Percentiles rank a stretch among this genome's conserved stretches.
phyloP scores from a whole-genome alignment of 768 basidiomycete species.

The Russula ochroleuca region DNA sequence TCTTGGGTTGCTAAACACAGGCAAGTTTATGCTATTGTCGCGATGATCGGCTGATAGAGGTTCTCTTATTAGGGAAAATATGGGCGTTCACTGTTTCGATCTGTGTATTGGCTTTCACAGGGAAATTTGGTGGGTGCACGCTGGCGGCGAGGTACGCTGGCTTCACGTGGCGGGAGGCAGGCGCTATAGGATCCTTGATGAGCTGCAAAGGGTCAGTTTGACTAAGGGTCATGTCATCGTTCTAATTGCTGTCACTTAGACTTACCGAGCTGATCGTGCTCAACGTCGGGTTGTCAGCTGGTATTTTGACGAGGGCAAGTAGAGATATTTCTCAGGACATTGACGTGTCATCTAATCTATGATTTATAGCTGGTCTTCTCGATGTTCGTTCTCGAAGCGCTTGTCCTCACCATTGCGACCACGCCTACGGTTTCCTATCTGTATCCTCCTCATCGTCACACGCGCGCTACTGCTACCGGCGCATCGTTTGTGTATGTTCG shows the following conservation, averaged over 20 bases:
- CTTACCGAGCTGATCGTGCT: slow-evolving; percentile 93
- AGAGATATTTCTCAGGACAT: background rate
- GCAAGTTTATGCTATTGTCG: slow-evolving; percentile 34
- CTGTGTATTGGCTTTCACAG: slow-evolving; percentile 67
- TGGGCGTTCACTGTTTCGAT: slow-evolving; percentile 90
- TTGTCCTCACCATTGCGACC: slow-evolving; percentile 81
- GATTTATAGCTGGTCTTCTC: slow-evolving; percentile 62
- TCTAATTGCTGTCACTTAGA: slow-evolving; percentile 36
- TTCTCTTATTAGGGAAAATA: slow-evolving; percentile 49
- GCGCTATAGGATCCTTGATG: slow-evolving; percentile 89
- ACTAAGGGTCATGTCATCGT: background rate
- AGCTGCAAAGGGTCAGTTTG: slow-evolving; percentile 79
- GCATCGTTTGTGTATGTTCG: slow-evolving; percentile 45
- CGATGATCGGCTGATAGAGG: background rate
- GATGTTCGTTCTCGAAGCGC: slow-evolving; percentile 91
- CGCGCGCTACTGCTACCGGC: slow-evolving; percentile 45
- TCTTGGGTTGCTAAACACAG: slow-evolving; percentile 76
- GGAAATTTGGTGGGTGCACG: slow-evolving; percentile 87
- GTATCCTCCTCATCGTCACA: slow-evolving; percentile 61
- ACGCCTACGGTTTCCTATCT: slow-evolving; percentile 66
- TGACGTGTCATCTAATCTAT: background rate
- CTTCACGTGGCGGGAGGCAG: slow-evolving; percentile 75
- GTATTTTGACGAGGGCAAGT: slow-evolving; percentile 59
- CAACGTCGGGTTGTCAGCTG: slow-evolving; percentile 83
- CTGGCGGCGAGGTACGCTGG: slow-evolving; percentile 61